Evolutionary conservation across 108 stramenopile species (phyloP), one percentile per base, ranked within the genome.

Genomic region (Licmophora abbreviata): DNA sequence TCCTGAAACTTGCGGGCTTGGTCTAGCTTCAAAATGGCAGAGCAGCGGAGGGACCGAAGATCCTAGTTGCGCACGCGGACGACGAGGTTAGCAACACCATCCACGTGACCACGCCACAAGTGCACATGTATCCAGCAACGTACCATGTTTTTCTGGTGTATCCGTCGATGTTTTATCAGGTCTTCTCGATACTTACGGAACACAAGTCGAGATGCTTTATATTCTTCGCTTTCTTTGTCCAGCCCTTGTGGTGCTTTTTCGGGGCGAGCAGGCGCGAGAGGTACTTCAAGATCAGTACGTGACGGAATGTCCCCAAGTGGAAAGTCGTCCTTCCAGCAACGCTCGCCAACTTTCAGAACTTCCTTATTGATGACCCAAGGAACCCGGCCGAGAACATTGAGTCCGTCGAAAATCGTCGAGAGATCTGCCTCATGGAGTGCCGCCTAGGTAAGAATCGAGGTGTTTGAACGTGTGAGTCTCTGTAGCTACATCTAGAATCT

Each of bases 251-350:
- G 48, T 26, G 48, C 69, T 5, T 63, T 31, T n/a, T 63, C 65
- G 9, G 54, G 56, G 22, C 35, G 30, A 2, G 41, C 44, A 7
- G 90, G 86, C 45, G 69, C 49, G 24, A 60, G 61, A 17, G 90
- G 92, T 0, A 95, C 51, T 21, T 88, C 83, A 31, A 75, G 78
- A 69, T 88, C 81, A 12, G 69, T 64, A 49, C 72, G 52, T 14
- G 87, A 66, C 25, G 95, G 95, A 52, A 93, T 85, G 32, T 93
- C 95, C 25, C 91, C 94, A 28, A 97, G 42, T 6, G 68, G 60
- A 33, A 93, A 72, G 31, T 82, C 84, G 6, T 59, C 43, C 2
- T 84, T 72, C 89, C 86, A 88, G 55, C 85, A 92, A 22, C 69
- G 49, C 44, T 63, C 15, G 1, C 86, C 87, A 6, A 85, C 74